Conservation (phyloP, 1,284 basidiomycete genomes). For the Trichosporon sp. region DNA sequence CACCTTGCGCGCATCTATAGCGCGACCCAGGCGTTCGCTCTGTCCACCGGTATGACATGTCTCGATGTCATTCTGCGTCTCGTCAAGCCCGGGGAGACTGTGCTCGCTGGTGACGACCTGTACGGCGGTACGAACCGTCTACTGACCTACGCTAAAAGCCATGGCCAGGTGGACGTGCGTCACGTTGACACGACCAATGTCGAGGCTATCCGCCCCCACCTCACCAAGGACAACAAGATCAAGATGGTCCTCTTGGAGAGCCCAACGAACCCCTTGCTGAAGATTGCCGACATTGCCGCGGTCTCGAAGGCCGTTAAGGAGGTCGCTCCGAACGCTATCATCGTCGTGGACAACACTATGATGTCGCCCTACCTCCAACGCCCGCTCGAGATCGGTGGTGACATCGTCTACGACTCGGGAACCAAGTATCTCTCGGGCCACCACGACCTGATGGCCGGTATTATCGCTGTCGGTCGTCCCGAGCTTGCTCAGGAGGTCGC, state of each 20-base stretch:
- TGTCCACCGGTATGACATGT: constrained; percentile 96
- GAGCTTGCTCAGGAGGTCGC: constrained; percentile 84
- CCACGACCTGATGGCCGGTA: constrained; percentile 98
- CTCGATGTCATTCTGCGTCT: constrained; percentile 91
- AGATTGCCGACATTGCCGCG: constrained; percentile 82
- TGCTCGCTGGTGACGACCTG: constrained; percentile 94
- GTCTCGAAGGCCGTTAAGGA: constrained; percentile 77
- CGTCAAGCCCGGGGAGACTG: constrained; percentile 87
- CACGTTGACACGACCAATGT: constrained; percentile 83
- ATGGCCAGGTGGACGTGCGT: constrained; percentile 83
- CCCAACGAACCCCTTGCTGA: constrained; percentile 94
- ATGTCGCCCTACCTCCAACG: constrained; percentile 98
- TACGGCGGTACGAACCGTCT: constrained; percentile 98
- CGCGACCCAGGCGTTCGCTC: constrained; percentile 78
- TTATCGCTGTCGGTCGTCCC: constrained; percentile 85
- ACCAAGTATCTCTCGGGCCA: constrained; percentile 98
- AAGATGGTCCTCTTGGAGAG: constrained; percentile 93
- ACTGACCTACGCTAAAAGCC: constrained; percentile 78
- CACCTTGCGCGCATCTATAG: constrained; percentile 93
- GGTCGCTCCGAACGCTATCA: constrained; percentile 69
- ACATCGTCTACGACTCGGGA: constrained; percentile 95
- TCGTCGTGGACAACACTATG: constrained; percentile 99
- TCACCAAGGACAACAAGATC: constrained; percentile 60
- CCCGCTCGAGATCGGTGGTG: constrained; percentile 90
- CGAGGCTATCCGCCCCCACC: constrained; percentile 57